Percentiles rank a stretch among this genome's conserved stretches.
Conservation (phyloP, 306 rosid genomes). For the Biancaea sappan region DNA sequence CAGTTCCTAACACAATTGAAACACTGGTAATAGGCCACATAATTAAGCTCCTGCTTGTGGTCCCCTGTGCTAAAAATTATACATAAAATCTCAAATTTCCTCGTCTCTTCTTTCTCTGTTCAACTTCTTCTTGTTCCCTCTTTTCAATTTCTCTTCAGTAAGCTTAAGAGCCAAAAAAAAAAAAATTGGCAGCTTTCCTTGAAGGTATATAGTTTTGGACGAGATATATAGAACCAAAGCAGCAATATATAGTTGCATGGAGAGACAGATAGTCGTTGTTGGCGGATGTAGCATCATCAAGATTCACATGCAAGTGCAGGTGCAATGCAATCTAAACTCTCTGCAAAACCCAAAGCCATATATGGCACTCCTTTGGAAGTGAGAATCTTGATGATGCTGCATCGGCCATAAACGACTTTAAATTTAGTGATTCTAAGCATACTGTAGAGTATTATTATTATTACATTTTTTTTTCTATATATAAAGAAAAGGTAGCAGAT, state of each 20-base stretch:
- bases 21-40: constrained; percentile 55
- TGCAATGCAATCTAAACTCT: constrained; percentile 34
- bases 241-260: constrained; percentile 40
- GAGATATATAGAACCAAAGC: background rate
- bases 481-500: background rate
- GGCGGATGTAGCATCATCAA: constrained; percentile 94
- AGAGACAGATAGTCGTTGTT: constrained; percentile 71
- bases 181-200: no score
- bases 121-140: constrained; percentile 17
- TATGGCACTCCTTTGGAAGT: constrained; percentile 42
- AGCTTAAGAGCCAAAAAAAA: no score
- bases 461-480: background rate
- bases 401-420: constrained; percentile 81
- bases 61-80: constrained; percentile 37
- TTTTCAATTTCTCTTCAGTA: background rate
- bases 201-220: background rate
- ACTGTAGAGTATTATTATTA: background rate
- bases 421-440: no score
- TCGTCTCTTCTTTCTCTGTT: background rate
- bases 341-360: constrained; percentile 15
- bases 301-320: constrained; percentile 81
- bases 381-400: constrained; percentile 99
- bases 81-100: constrained; percentile 29
- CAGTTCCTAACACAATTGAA: constrained; percentile 34
- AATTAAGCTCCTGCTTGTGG: constrained; percentile 51